A percentile compares a stretch with the other conserved stretches of the same genome.
Conservation (phyloP, 2,329 filamentous ascomycete genomes). For the Aspergillus sp. region DNA sequence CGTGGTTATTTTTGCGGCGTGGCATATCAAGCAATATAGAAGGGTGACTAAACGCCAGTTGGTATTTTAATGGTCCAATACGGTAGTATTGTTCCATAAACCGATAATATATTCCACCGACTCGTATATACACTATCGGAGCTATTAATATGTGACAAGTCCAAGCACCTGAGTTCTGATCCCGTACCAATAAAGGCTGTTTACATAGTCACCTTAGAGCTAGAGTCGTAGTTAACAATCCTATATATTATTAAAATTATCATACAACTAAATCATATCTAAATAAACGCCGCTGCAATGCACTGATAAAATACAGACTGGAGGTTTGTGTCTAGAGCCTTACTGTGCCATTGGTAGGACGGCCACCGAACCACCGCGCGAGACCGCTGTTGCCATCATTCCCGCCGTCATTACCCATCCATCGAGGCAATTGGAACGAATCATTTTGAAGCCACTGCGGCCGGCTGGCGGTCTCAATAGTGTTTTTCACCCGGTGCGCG, state of each 20-base stretch:
- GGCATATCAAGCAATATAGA: too few species aligned
- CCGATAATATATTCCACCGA: too few species aligned
- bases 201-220: not conserved
- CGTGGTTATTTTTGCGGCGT: too few species aligned
- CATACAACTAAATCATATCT: slow-evolving; percentile 10
- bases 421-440: slow-evolving; percentile 73
- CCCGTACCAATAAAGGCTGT: too few species aligned
- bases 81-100: too few species aligned
- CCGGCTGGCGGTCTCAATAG: slow-evolving; percentile 76
- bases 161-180: too few species aligned
- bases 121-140: too few species aligned
- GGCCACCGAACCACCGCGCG: slow-evolving; percentile 41
- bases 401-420: slow-evolving; percentile 67
- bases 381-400: slow-evolving; percentile 31
- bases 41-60: too few species aligned
- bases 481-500: slow-evolving; percentile 84
- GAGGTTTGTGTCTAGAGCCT: slow-evolving; percentile 30
- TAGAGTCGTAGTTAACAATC: not conserved
- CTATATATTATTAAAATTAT: slow-evolving; percentile 10
- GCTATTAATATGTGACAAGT: too few species aligned
- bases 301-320: slow-evolving; percentile 2
- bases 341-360: slow-evolving; percentile 40
- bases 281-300: slow-evolving; percentile 27
- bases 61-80: too few species aligned
- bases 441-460: slow-evolving; percentile 81